These are phyloP conservation scores for Lignosus rhinocerotis DNA, from an alignment of 1,284 basidiomycete species.

Conservation along the genomic window DNA sequence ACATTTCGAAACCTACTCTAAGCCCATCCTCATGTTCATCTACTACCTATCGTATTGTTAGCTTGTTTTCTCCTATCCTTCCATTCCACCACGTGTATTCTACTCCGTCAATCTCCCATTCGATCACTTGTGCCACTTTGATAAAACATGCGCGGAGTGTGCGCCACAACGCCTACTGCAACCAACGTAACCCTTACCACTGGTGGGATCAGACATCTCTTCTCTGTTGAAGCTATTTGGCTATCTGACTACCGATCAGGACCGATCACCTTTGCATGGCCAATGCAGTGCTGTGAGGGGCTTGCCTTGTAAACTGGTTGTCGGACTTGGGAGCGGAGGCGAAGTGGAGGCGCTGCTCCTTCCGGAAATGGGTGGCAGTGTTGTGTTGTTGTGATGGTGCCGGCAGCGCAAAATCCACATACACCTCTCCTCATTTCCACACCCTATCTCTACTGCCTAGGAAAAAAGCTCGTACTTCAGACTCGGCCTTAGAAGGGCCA, in stretches of 20 bases:
- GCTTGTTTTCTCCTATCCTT: not conserved
- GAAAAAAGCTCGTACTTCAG: not conserved
- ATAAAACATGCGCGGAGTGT: not conserved
- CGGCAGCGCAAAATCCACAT: constrained; percentile 9
- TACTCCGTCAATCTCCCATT: constrained; percentile 11
- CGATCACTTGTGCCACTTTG: not conserved
- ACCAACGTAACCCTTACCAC: not conserved
- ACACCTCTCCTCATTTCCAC: constrained; percentile 1
- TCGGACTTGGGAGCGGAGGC: constrained; percentile 11
- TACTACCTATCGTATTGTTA: constrained; percentile 13
- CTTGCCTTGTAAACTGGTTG: not conserved
- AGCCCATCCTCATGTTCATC: not conserved
- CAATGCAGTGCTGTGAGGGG: not conserved
- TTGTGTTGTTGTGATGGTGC: constrained; percentile 19
- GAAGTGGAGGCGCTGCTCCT: constrained; percentile 16
- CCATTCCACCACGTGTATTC: constrained; percentile 14
- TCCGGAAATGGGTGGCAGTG: constrained; percentile 17
- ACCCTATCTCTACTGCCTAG: not conserved
- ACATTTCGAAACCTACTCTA: not conserved
- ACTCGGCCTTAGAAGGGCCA: constrained; percentile 5
- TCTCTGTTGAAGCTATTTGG: not conserved
- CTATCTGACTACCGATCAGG: not conserved
- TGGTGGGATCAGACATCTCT: not conserved
- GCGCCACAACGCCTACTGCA: constrained; percentile 5
- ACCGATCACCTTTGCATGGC: not conserved